A percentile compares a stretch with the other conserved stretches of the same genome.
Evolutionary conservation across 352 stramenopile species (phyloP).

Genomic region (Globisporangium spiculum): DNA sequence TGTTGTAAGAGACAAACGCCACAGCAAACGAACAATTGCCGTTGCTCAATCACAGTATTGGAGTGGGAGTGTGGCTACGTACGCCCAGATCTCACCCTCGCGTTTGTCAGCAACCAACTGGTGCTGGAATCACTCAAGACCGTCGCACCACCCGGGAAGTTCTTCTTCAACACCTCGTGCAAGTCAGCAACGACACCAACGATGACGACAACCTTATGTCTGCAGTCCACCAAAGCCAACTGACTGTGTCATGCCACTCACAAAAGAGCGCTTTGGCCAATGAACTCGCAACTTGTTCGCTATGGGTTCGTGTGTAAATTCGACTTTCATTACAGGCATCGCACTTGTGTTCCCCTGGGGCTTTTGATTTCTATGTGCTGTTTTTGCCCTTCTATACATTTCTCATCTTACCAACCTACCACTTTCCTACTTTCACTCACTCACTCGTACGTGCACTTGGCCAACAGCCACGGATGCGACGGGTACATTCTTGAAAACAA

Average conservation of each 20-base stretch:
- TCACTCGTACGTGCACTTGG: conserved; percentile 51
- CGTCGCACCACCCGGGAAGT: too few relatives aligned
- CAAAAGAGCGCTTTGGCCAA: background rate
- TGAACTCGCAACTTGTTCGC: background rate
- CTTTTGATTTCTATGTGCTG: conserved; percentile 3
- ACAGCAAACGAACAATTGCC: too few relatives aligned
- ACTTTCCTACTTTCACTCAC: background rate
- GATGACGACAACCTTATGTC: background rate
- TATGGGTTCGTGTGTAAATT: background rate
- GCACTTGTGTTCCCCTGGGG: background rate
- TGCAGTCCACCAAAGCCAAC: background rate
- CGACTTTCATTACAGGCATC: background rate
- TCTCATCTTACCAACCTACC: background rate
- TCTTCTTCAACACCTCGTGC: too few relatives aligned
- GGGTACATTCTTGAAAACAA: conserved; percentile 85
- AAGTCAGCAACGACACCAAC: too few relatives aligned
- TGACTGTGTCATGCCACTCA: background rate
- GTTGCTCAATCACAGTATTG: too few relatives aligned
- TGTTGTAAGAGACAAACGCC: too few relatives aligned
- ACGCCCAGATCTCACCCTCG: background rate
- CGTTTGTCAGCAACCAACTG: background rate
- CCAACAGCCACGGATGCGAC: conserved; percentile 71
- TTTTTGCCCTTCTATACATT: background rate
- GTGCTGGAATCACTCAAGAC: background rate
- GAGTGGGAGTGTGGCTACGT: too few relatives aligned